A percentile compares a stretch with the other conserved stretches of the same genome.
These are phyloP conservation scores for Bacidia rubella DNA, from an alignment of 495 filamentous ascomycete genomes.

Conservation along the genomic window DNA sequence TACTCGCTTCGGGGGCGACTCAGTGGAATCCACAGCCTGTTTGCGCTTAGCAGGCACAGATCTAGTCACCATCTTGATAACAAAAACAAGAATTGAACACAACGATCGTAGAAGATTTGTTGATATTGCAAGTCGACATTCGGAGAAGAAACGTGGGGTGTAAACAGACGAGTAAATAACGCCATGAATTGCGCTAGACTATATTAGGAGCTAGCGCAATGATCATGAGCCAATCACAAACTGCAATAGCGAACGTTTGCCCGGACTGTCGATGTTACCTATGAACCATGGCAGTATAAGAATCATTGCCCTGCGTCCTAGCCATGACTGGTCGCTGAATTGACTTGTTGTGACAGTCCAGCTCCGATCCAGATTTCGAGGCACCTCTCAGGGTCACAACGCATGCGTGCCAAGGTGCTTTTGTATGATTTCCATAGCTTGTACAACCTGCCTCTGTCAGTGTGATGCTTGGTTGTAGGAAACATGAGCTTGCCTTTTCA, in stretches of 20 bases:
- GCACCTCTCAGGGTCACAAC: too few species aligned
- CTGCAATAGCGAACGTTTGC: too few species aligned
- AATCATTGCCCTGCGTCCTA: too few species aligned
- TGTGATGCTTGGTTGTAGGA: conserved; percentile 1
- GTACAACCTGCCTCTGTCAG: conserved; percentile 18
- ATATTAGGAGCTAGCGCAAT: not conserved
- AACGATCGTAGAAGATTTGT: not conserved
- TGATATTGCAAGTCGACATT: not conserved
- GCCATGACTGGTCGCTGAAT: too few species aligned
- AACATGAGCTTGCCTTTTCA: conserved; percentile 27
- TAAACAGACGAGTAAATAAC: not conserved
- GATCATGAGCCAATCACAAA: not conserved
- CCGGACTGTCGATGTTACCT: too few species aligned
- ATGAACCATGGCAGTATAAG: too few species aligned
- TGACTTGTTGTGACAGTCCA: too few species aligned
- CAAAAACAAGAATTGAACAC: too few species aligned
- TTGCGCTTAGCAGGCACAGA: conserved; percentile 14
- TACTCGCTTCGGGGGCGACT: conserved; percentile 43
- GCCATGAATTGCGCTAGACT: not conserved
- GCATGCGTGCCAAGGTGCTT: conserved; percentile 19
- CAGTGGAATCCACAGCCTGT: conserved; percentile 23
- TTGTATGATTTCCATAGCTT: conserved; percentile 25
- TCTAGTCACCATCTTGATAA: not conserved
- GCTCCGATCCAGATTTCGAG: too few species aligned
- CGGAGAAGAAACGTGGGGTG: not conserved